Evolutionary conservation across 148 eudicot species (phyloP).

Genomic region (Tetragonia tetragonoides): DNA sequence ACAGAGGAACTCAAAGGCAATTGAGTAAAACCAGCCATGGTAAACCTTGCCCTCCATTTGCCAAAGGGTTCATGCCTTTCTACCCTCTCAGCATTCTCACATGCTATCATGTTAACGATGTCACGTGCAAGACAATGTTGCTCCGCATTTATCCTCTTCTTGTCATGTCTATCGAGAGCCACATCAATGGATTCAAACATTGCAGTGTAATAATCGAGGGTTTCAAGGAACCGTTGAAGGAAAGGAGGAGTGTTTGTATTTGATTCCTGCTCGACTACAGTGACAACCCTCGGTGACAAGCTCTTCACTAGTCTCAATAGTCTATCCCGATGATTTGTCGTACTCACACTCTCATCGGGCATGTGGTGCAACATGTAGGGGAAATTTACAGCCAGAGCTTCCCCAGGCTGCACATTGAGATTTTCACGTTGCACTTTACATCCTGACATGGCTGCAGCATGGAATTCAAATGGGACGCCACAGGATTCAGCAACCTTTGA

Average conservation of each 20-base stretch:
- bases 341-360: slow-evolving; percentile 96
- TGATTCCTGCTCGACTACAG: slow-evolving; percentile 83
- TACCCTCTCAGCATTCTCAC: slow-evolving; percentile 76
- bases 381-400: slow-evolving; percentile 81
- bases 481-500: slow-evolving; percentile 39
- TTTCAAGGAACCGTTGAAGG: slow-evolving; percentile 56
- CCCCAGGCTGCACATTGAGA: slow-evolving; percentile 47
- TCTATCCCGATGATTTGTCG: slow-evolving; percentile 75
- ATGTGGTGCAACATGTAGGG: slow-evolving; percentile 88
- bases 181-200: slow-evolving; percentile 89
- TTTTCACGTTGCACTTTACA: slow-evolving; percentile 53
- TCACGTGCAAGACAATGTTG: slow-evolving; percentile 88
- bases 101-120: slow-evolving; percentile 83
- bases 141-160: slow-evolving; percentile 73
- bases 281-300: slow-evolving; percentile 69
- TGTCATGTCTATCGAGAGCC: slow-evolving; percentile 55
- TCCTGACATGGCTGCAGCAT: slow-evolving; percentile 73
- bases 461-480: slow-evolving; percentile 70
- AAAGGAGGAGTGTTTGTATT: slow-evolving; percentile 84
- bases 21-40: slow-evolving; percentile 67
- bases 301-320: slow-evolving; percentile 69
- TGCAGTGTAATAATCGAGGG: slow-evolving; percentile 74
- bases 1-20: slow-evolving; percentile 49
- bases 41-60: slow-evolving; percentile 77
- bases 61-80: slow-evolving; percentile 88